These are phyloP conservation scores for Aeminium ludgeri DNA, from an alignment of 495 filamentous ascomycete genomes.

Conservation along the genomic window DNA sequence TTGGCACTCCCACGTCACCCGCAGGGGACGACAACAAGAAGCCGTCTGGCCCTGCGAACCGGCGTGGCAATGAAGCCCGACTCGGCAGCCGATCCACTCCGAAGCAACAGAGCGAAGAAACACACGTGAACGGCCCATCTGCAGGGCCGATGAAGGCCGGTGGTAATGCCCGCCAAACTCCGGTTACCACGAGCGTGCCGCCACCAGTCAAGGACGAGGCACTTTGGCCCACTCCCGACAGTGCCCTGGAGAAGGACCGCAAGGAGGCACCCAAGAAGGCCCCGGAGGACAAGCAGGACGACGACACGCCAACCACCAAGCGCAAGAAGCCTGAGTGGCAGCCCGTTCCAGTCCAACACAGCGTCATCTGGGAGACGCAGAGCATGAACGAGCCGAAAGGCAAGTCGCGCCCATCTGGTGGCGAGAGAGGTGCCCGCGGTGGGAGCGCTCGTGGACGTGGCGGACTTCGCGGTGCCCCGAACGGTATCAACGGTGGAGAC, in stretches of 20 bases:
- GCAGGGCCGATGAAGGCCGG: too few species aligned
- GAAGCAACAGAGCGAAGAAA: neutral
- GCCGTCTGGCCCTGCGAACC: neutral
- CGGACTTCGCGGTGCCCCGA: conserved; percentile 25
- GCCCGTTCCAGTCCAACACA: conserved; percentile 52
- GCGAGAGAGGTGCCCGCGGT: conserved; percentile 6
- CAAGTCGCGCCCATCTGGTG: conserved; percentile 1
- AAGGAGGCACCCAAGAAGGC: conserved; percentile 47
- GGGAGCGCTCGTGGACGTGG: conserved; percentile 15
- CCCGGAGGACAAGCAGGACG: conserved; percentile 43
- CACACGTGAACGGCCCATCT: too few species aligned
- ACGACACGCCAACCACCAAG: conserved; percentile 27
- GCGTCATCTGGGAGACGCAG: conserved; percentile 33
- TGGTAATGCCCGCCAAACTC: too few species aligned
- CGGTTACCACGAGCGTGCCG: conserved; percentile 17
- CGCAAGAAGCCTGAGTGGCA: conserved; percentile 29
- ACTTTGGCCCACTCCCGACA: conserved; percentile 83
- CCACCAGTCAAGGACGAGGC: conserved; percentile 55
- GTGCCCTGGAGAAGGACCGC: conserved; percentile 54
- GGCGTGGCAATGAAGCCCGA: conserved; percentile 2
- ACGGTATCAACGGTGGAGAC: conserved; percentile 7
- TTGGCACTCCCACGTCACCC: neutral
- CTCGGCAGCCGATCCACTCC: neutral
- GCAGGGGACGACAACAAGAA: conserved; percentile 1
- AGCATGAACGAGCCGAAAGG: conserved; percentile 11